A percentile compares a stretch with the other conserved stretches of the same genome.
These are phyloP conservation scores for Paecilomyces variotii DNA, from an alignment of 2,329 filamentous ascomycete genomes.

Conservation along the genomic window DNA sequence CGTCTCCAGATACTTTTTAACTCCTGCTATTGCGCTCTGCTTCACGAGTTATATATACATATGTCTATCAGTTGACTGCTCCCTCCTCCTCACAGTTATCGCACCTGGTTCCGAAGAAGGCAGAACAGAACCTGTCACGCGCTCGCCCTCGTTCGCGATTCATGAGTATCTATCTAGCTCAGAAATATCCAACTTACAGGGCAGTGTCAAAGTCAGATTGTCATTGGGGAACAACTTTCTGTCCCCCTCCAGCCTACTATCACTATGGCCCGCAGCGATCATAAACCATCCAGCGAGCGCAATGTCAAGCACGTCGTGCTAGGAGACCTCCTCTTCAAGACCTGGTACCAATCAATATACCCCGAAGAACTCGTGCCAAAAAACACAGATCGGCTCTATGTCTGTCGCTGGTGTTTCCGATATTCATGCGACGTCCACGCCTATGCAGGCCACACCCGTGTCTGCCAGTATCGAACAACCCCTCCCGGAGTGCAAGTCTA, in stretches of 20 bases:
- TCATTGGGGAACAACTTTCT: not conserved
- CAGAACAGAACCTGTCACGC: not conserved
- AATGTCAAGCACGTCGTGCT: constrained; percentile 84
- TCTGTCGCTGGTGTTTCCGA: constrained; percentile 91
- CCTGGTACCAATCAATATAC: constrained; percentile 93
- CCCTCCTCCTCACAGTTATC: not conserved
- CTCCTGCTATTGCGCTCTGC: not conserved
- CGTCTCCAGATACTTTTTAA: not conserved
- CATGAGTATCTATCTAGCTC: not conserved
- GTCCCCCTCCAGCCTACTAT: not conserved
- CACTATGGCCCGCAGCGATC: constrained; percentile 21
- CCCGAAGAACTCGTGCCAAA: constrained; percentile 55
- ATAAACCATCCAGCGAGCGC: constrained; percentile 46
- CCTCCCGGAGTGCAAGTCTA: constrained; percentile 71
- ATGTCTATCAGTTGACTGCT: not conserved
- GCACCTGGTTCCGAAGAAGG: not conserved
- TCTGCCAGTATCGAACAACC: constrained; percentile 47
- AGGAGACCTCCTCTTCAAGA: constrained; percentile 73
- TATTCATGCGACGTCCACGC: constrained; percentile 53
- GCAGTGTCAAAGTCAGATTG: not conserved
- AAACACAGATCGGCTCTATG: constrained; percentile 59
- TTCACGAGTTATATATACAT: not conserved
- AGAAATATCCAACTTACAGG: not conserved
- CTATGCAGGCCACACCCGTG: constrained; percentile 31
- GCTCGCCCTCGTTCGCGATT: not conserved